Conservation (phyloP, 495 filamentous ascomycete species). For the Aspergillus baeticus region DNA sequence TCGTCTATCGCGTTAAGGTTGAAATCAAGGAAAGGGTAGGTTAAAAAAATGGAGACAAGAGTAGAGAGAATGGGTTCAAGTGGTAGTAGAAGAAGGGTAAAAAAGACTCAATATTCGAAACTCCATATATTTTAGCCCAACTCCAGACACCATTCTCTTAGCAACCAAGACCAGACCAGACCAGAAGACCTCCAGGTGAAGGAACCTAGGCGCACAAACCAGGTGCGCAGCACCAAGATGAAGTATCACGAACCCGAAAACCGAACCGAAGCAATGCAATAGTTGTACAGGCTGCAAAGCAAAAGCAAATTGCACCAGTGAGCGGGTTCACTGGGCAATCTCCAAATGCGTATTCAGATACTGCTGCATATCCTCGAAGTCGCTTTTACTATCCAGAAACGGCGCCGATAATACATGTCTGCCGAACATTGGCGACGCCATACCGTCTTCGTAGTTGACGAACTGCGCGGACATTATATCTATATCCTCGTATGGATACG, state of each 20-base stretch:
- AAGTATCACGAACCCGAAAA: background rate
- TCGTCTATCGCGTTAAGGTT: too few relatives aligned
- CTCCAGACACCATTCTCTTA: background rate
- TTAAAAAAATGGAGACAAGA: background rate
- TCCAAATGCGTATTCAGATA: slow-evolving; percentile 45
- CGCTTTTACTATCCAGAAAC: slow-evolving; percentile 30
- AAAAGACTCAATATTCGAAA: background rate
- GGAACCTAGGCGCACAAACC: background rate
- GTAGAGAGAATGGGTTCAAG: background rate
- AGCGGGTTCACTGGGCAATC: slow-evolving; percentile 29
- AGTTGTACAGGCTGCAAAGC: background rate
- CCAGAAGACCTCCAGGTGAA: background rate
- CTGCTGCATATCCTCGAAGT: slow-evolving; percentile 46
- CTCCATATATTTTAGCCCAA: slow-evolving; percentile 8
- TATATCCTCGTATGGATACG: slow-evolving; percentile 38
- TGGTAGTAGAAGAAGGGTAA: background rate
- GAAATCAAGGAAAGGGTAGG: too few relatives aligned
- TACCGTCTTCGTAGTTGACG: slow-evolving; percentile 37
- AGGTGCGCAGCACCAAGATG: background rate
- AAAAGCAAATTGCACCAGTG: background rate
- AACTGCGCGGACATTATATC: slow-evolving; percentile 42
- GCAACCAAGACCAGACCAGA: background rate
- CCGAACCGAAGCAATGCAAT: background rate
- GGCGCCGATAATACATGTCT: slow-evolving; percentile 36
- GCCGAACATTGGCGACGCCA: slow-evolving; percentile 40